These are phyloP conservation scores for Paramecium pentaurelia DNA, from an alignment of 73 alveolate genomes.

Conservation along the genomic window DNA sequence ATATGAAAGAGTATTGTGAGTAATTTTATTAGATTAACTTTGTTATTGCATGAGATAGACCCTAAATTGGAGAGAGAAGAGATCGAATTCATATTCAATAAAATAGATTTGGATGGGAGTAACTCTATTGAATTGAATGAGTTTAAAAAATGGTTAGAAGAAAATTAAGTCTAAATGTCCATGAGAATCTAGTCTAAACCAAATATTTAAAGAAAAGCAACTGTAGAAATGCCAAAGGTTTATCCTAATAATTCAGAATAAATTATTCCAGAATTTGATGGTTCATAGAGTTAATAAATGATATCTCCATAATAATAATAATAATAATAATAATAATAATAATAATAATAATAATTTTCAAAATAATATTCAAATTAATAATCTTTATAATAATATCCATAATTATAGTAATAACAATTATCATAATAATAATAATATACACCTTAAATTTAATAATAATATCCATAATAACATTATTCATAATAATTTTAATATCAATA, in stretches of 20 bases:
- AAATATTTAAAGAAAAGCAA: not conserved
- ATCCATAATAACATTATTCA: not conserved
- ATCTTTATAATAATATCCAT: not conserved
- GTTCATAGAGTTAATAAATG: not conserved
- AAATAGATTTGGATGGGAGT: conserved; percentile 51
- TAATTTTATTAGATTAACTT: conserved; percentile 2
- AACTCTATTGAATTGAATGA: conserved; percentile 50
- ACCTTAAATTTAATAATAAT: not conserved
- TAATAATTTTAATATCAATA: not conserved
- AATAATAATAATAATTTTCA: not conserved
- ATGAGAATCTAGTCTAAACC: not conserved
- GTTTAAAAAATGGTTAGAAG: conserved; percentile 55
- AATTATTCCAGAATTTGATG: not conserved
- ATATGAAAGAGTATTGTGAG: conserved; percentile 34
- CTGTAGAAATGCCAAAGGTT: not conserved
- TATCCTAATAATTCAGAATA: not conserved
- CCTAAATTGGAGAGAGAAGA: conserved; percentile 42
- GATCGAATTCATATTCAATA: conserved; percentile 54
- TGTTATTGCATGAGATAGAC: conserved; percentile 47
- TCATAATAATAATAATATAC: not conserved
- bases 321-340: not conserved
- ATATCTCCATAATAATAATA: not conserved
- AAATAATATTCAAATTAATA: not conserved
- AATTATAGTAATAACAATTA: too few species aligned
- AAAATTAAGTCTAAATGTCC: conserved; percentile 49